Evolutionary conservation across 768 basidiomycete genomes (phyloP).

Genomic region (Pisolithus microcarpus): DNA sequence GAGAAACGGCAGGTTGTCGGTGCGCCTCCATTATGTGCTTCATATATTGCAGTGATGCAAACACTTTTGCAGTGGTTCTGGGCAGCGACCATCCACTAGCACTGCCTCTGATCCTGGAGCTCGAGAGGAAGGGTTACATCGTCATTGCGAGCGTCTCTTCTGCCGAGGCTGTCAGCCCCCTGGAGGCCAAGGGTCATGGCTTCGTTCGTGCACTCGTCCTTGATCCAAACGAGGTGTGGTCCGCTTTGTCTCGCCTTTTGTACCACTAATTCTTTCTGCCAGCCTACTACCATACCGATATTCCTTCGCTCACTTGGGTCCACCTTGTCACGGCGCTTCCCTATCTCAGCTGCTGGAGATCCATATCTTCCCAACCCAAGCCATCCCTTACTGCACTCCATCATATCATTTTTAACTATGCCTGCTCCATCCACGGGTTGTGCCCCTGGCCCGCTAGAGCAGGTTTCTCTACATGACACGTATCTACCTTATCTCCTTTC

Average conservation of each 20-base stretch:
- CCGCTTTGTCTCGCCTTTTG: not conserved
- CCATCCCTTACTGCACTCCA: slow-evolving; percentile 66
- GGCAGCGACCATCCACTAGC: slow-evolving; percentile 74
- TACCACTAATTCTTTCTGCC: slow-evolving; percentile 6
- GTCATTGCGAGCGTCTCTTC: slow-evolving; percentile 74
- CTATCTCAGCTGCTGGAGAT: slow-evolving; percentile 71
- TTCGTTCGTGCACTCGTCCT: slow-evolving; percentile 77
- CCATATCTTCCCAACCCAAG: slow-evolving; percentile 63
- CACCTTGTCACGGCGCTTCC: slow-evolving; percentile 75
- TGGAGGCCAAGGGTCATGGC: slow-evolving; percentile 65
- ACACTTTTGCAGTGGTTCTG: slow-evolving; percentile 50
- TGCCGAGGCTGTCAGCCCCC: slow-evolving; percentile 51
- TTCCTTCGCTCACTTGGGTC: slow-evolving; percentile 80
- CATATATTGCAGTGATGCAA: not conserved
- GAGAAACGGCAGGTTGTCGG: slow-evolving; percentile 44
- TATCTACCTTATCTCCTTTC: slow-evolving; percentile 69
- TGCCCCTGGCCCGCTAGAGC: slow-evolving; percentile 58
- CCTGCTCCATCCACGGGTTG: slow-evolving; percentile 30
- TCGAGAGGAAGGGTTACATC: slow-evolving; percentile 76
- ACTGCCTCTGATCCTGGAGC: slow-evolving; percentile 61
- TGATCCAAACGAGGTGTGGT: slow-evolving; percentile 64
- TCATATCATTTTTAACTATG: slow-evolving; percentile 70
- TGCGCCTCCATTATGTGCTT: slow-evolving; percentile 14
- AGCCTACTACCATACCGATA: slow-evolving; percentile 66
- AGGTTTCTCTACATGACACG: slow-evolving; percentile 50